Evolutionary conservation across 2,329 filamentous ascomycete genomes (phyloP), one percentile per base, ranked within the genome.

Genomic region (Aaosphaeria arxii): DNA sequence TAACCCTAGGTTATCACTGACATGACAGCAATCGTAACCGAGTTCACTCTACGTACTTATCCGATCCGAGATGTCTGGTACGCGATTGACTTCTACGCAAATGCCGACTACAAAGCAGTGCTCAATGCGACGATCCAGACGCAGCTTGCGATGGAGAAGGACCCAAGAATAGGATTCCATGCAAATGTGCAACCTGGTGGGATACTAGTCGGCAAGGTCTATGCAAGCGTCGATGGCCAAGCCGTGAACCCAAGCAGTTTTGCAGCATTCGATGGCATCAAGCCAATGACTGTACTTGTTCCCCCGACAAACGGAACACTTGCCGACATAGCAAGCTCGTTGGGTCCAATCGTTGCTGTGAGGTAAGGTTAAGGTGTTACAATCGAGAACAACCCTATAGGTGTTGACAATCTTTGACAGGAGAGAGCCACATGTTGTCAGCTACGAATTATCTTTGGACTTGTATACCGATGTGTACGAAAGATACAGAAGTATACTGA

Each of bases 1-100:
- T 24, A 17, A 24, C 2, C 5, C 29, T 17, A n/a, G 11, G 11
- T 32, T 7, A 7, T 36, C 29, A 24, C 17, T 24, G 17, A 24
- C 17, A 24, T 24, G 17, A 24, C 17, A 48, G 62, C 60, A 3
- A 55, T 64, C 42, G 58, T 67, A 2, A 64, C 64, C 2, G 11
- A 32, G 2, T 46, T 48, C 31, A 46, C 52, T 40, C 38, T 71
- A 5, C 53, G 62, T 45, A 67, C 65, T 45, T 51, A 69, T 59
- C 46, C 47, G 6, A 35, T 49, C 13, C 28, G 38, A 6, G 44
- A 54, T 11, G 49, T 64, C 1, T 69, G 62, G 62, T 62, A 54
- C 40, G 36, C 17, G 17, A 24, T 24, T 24, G 17, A 24, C 17
- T 24, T 24, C 17, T 24, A 24, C 17, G 17, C 17, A 24, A 24